These are phyloP conservation scores for Suhomyces choctaworum DNA, from an alignment of 1,139 yeast genomes.

Conservation along the genomic window DNA sequence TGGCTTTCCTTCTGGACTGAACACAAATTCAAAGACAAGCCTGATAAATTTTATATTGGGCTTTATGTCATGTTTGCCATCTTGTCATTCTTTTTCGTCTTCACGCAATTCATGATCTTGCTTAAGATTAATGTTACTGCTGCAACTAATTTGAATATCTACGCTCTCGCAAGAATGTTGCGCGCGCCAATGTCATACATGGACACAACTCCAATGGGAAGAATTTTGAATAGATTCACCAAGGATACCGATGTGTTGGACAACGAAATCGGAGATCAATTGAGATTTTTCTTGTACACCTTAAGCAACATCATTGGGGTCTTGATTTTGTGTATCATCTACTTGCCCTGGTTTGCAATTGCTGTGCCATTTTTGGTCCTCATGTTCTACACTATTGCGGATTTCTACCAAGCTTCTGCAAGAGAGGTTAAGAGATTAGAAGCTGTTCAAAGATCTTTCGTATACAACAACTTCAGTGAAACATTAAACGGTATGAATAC, in stretches of 20 bases:
- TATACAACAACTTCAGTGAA: slow-evolving; percentile 48
- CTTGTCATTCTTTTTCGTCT: slow-evolving; percentile 37
- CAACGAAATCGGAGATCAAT: slow-evolving; percentile 65
- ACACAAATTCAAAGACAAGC: slow-evolving; percentile 46
- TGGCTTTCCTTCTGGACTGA: slow-evolving; percentile 89
- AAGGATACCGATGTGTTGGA: slow-evolving; percentile 85
- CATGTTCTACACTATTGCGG: slow-evolving; percentile 34
- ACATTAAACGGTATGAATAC: slow-evolving; percentile 47
- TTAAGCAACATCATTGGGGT: slow-evolving; percentile 61
- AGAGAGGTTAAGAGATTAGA: slow-evolving; percentile 48
- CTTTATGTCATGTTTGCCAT: slow-evolving; percentile 59
- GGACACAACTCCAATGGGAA: slow-evolving; percentile 65
- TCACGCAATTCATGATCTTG: slow-evolving; percentile 45
- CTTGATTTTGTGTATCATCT: slow-evolving; percentile 52
- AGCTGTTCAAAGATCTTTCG: slow-evolving; percentile 46
- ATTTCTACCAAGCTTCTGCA: slow-evolving; percentile 45
- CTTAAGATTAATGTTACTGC: slow-evolving; percentile 54
- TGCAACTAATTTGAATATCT: slow-evolving; percentile 34
- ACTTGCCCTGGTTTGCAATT: slow-evolving; percentile 49
- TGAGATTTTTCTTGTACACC: slow-evolving; percentile 52
- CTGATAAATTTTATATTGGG: slow-evolving; percentile 68
- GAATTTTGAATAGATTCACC: slow-evolving; percentile 67
- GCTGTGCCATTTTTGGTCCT: slow-evolving; percentile 43
- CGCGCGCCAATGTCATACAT: slow-evolving; percentile 59
- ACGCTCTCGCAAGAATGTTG: slow-evolving; percentile 42